phyloP scores from a whole-genome alignment of 1,284 basidiomycete species.

The Leccinum subfulvum region DNA sequence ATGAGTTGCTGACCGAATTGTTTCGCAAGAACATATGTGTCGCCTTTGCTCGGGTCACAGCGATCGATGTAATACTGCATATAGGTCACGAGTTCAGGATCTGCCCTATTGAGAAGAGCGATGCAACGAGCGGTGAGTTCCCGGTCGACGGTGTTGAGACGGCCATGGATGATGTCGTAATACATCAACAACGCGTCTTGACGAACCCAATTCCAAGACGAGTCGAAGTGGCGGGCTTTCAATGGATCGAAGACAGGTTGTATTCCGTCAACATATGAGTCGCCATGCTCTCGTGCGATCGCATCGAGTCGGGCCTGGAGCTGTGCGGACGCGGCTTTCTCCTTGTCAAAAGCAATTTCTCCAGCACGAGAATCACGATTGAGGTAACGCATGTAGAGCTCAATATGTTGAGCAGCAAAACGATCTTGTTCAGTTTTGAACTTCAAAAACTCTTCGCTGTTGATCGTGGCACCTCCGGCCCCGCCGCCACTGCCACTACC shows the following conservation, averaged over 20 bases:
- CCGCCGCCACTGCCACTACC: slow-evolving; percentile 61
- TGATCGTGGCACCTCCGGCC: slow-evolving; percentile 83
- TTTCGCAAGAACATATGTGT: slow-evolving; percentile 92
- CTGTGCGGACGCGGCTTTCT: slow-evolving; percentile 70
- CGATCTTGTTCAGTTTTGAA: slow-evolving; percentile 93
- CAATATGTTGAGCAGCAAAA: slow-evolving; percentile 91
- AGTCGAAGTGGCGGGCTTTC: slow-evolving; percentile 97
- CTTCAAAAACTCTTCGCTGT: slow-evolving; percentile 97
- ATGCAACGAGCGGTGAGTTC: slow-evolving; percentile 98
- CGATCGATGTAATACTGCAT: slow-evolving; percentile 95
- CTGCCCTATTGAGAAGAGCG: slow-evolving; percentile 95
- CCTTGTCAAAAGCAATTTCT: slow-evolving; percentile 84
- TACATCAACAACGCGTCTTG: slow-evolving; percentile 95
- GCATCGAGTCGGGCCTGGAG: slow-evolving; percentile 88
- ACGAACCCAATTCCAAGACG: slow-evolving; percentile 98
- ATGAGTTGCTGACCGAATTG: slow-evolving; percentile 96
- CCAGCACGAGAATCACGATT: slow-evolving; percentile 90
- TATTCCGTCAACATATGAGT: slow-evolving; percentile 91
- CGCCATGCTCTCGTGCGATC: slow-evolving; percentile 88
- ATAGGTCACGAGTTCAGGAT: slow-evolving; percentile 85
- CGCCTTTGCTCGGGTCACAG: slow-evolving; percentile 80
- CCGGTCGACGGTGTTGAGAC: slow-evolving; percentile 87
- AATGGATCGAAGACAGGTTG: slow-evolving; percentile 90
- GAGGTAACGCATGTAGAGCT: slow-evolving; percentile 95
- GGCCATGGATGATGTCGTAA: slow-evolving; percentile 96